phyloP scores from a whole-genome alignment of 1,139 yeast genomes.

The Hansenula sp. region DNA sequence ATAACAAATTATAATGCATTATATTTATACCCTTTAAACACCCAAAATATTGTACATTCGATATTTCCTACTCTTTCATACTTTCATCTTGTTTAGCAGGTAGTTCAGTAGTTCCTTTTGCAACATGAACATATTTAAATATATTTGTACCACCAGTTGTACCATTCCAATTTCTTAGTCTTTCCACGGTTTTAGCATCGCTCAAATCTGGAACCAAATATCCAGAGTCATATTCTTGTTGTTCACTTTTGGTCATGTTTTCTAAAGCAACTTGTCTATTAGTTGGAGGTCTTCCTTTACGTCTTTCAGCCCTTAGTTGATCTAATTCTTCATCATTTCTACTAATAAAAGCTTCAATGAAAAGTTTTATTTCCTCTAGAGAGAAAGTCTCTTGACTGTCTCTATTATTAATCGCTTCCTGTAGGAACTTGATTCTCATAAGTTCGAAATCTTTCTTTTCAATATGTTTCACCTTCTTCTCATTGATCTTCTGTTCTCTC shows the following conservation, averaged over 20 bases:
- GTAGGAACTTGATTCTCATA: slow-evolving; percentile 55
- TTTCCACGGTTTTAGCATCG: slow-evolving; percentile 52
- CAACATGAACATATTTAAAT: slow-evolving; percentile 38
- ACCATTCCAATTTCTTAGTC: slow-evolving; percentile 74
- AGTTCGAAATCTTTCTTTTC: slow-evolving; percentile 58
- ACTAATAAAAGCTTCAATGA: slow-evolving; percentile 59
- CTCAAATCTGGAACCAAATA: slow-evolving; percentile 70
- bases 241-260: slow-evolving; percentile 56
- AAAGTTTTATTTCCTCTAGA: slow-evolving; percentile 52
- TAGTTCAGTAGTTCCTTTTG: slow-evolving; percentile 18
- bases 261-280: slow-evolving; percentile 65
- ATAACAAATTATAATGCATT: not conserved
- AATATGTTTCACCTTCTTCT: slow-evolving; percentile 48
- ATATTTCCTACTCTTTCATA: slow-evolving; percentile 11
- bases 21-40: not conserved
- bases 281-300: slow-evolving; percentile 85
- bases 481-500: slow-evolving; percentile 66
- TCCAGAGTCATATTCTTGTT: slow-evolving; percentile 62
- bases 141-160: slow-evolving; percentile 74
- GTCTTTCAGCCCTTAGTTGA: slow-evolving; percentile 51
- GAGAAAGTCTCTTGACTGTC: slow-evolving; percentile 40
- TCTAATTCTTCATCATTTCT: slow-evolving; percentile 73
- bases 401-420: slow-evolving; percentile 51
- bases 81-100: slow-evolving; percentile 10
- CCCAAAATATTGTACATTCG: not conserved